Evolutionary conservation across 805 yeast species (phyloP), one percentile per base, ranked within the genome.

Genomic region (Myxozyma sirexii): DNA sequence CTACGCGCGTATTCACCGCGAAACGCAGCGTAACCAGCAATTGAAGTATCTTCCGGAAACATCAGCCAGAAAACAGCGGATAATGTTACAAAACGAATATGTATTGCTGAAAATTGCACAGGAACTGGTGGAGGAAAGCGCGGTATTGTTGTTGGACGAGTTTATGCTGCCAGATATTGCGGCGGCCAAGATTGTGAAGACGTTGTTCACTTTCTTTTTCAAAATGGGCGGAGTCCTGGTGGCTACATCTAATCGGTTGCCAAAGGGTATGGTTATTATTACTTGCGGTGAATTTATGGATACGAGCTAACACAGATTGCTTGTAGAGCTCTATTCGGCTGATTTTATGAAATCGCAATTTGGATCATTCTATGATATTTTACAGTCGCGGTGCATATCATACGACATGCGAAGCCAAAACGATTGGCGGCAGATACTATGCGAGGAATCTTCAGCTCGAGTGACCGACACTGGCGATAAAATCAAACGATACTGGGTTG

Each of bases 141-240:
- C 89, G 1, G 75, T 87, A 13, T 71, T 87, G 60, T 76, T 86
- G 71, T 72, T 87, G 42, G 92, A 87, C 70, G 92, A 87, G 70
- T 87, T 87, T 73, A 85, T 86, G 87, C 69, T 87, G 31, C 92
- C 92, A 0, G 92, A 87, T 69, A 78, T 87, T 38, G 88, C 90
- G 0, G 80, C 88, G 23, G 91, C 90, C 0, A 86, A 85, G 67
- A 84, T 87, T 38, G 75, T 87, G 57, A 83, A 84, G 70, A 77
- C 84, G 13, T 71, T 87, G 51, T 85, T 87, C 72, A 83, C 87
- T 0, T 85, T 82, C 69, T 87, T 82, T 73, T 86, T 87, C 76
- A 85, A 83, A 66, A 70, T 87, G 12, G 92, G 92, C 2, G 92
- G 92, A 3, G 88, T 87, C 0, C 71, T 87, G 45, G 86, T 87